Evolutionary conservation across 352 stramenopile species (phyloP), one percentile per base, ranked within the genome.

Genomic region (Phytopythium kandeliae): DNA sequence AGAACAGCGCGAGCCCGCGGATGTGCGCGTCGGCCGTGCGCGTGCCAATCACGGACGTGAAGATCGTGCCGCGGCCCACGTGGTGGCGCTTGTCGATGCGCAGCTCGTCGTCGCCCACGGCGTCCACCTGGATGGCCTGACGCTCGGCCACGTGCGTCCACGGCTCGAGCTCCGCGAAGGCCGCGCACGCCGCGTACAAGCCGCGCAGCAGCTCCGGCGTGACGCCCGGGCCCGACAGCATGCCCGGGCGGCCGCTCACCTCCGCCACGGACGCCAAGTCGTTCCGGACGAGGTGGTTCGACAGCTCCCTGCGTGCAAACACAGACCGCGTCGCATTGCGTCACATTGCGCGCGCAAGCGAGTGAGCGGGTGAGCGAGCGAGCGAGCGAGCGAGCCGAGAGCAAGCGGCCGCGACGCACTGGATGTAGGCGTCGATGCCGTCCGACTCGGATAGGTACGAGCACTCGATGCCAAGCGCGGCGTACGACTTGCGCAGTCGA

Each of bases 391-490:
- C n/a, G n/a, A n/a, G n/a, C n/a, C n/a, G n/a, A n/a, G n/a, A n/a
- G n/a, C n/a, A n/a, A n/a, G n/a, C 13, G 4, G 19, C 16, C 15
- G 48, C 5, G 31, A 69, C 74, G 48, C 72, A 91, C 78, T 83
- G 70, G 45, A 94, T 89, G 56, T 90, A 92, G 17, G 78, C 55
- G 40, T 92, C 80, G 33, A 94, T 94, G 25, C 83, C 83, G 40
- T 94, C 78, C 30, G 83, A 94, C 55, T 94, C 83, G 26, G 80
- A 88, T 28, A 94, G 54, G 36, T 86, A 93, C 48, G 82, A 90
- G 62, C 82, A 93, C 55, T 93, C 82, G 50, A 93, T 93, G 42
- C 73, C 69, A 19, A 94, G 60, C 10, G 76, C 71, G 4, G 74
- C 69, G 55, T 79, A 92, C 54, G 76, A 89, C 53, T 89, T 89